Base-by-base conservation (phyloP, 371 early-diverging fungal genomes). In the Rozella allomycis region DNA sequence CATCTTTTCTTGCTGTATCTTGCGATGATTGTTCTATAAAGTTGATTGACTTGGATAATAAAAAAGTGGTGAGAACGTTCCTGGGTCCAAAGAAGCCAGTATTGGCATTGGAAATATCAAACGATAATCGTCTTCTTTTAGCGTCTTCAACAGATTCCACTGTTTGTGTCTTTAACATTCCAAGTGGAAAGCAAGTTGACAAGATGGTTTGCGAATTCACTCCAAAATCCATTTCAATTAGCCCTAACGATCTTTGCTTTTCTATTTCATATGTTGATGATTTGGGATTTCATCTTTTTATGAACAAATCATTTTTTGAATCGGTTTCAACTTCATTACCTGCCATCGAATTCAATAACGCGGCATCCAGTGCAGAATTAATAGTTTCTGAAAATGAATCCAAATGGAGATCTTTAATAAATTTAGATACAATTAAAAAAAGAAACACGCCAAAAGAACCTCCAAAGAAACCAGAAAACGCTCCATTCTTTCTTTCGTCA, bases 91-190 rank as follows among this genome's bases (percentile, higher is more conserved):
- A 49, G 61, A 25, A 76, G 71, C 46, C 62, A n/a, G n/a, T n/a
- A n/a, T n/a, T 10, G 84, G 83, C 41, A 42, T 83, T 52, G 77
- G 74, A 58, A 41, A 46, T 30, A 10, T 8, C 17, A 4, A n/a
- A 3, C 30, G 37, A 20, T 27, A n/a, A 8, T 44, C 0, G 7
- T 22, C 14, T 20, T 19, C n/a, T 52, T 3, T 10, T 18, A 22
- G 20, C 13, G 0, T 47, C 71, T 10, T 70, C 78, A 12, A 52
- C 78, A 36, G 91, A 91, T 56, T 58, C 67, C 26, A 81, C 78
- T 3, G 65, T 94, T 17, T 67, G 84, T 25, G 83, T 85, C 0
- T 94, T 87, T 86, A 91, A 94, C 50, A 50, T 94, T 34, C 84
- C 88, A 5, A 69, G 82, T 0, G 87, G 88, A 38, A 74, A 74